A percentile compares a stretch with the other conserved stretches of the same genome.
phyloP scores from a whole-genome alignment of 176 grass and related monocot species.

The barley (Hordeum vulgare) region MorexV3_pseudomolecules_assembly NC_058519.1:621290985-621291484 shows the following conservation, averaged over 20 bases:
- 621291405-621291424: not conserved
- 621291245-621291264: not conserved
- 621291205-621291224: not conserved
- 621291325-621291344: too few species aligned
- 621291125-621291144: not conserved
- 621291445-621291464: not conserved
- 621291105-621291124: not conserved
- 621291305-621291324: not conserved
- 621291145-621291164: not conserved
- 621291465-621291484: not conserved
- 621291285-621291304: too few species aligned
- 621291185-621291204: not conserved
- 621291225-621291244: constrained; percentile 2
- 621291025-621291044: too few species aligned
- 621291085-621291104: too few species aligned
- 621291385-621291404: not conserved
- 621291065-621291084: too few species aligned
- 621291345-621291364: not conserved
- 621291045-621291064: too few species aligned
- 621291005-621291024: too few species aligned
- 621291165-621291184: not conserved
- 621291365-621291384: not conserved
- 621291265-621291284: not conserved
- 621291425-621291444: too few species aligned
- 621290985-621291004: too few species aligned